Conservation (phyloP, 345 rosid genomes). For the Syzygium grande region DNA sequence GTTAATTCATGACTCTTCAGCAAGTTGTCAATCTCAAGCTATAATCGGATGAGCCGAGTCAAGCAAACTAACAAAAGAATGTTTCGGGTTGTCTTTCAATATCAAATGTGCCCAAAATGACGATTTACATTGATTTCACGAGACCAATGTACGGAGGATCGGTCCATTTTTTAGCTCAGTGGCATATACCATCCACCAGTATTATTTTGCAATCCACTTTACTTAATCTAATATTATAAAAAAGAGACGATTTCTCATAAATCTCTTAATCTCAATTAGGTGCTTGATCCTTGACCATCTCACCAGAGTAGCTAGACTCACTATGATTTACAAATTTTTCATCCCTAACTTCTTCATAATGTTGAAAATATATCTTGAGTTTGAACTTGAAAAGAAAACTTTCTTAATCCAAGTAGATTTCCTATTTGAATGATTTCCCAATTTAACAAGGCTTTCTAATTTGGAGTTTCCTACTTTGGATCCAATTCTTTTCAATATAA, state of each 20-base stretch:
- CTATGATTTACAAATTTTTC: too few relatives aligned
- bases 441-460: background rate
- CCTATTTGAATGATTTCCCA: background rate
- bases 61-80: background rate
- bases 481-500: background rate
- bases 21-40: background rate
- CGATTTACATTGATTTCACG: background rate
- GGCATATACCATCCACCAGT: background rate
- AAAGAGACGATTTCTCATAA: too few relatives aligned
- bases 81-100: background rate
- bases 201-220: too few relatives aligned
- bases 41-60: background rate
- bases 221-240: too few relatives aligned
- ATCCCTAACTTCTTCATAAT: background rate
- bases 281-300: background rate
- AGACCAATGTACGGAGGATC: background rate
- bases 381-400: too few relatives aligned
- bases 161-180: background rate
- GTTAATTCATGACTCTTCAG: background rate
- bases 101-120: background rate
- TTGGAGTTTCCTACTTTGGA: background rate
- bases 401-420: too few relatives aligned
- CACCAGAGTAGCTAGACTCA: background rate
- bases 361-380: too few relatives aligned
- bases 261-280: background rate